Evolutionary conservation across 2,329 filamentous ascomycete species (phyloP), one percentile per base, ranked within the genome.

Genomic region (Diaporthe aspalathi): DNA sequence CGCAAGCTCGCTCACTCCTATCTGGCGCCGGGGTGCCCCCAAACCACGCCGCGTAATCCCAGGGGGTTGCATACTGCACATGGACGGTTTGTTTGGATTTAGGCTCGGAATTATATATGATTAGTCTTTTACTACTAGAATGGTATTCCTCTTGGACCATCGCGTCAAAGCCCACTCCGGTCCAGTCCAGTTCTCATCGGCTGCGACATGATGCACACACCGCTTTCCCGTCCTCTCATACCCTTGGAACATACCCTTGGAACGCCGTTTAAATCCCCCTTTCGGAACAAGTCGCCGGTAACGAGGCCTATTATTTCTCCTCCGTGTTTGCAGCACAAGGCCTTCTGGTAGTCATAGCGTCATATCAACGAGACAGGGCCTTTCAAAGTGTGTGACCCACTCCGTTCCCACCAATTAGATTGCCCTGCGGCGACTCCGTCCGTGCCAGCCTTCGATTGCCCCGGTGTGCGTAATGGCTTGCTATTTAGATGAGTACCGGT

Each of bases 401-500:
- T 20, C n/a, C n/a, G n/a, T 49, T 38, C 38, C 60, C 29, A 50
- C 27, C 60, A 38, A 24, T 50, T 27, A 35, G 22, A 22, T 24
- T 38, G 60, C 45, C n/a, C 16, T 27, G 20, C 22, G 45, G 17
- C n/a, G 60, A 38, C 43, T 38, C 45, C 29, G 16, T 38, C 60
- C 45, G 12, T 38, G 6, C 29, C 27, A 29, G 29, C 29, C 14
- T 32, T n/a, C 45, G 22, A 22, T 56, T 38, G 29, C n/a, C n/a
- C n/a, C 14, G 8, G n/a, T 35, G 38, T 16, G 29, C 60, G 12
- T 65, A 6, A n/a, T 20, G 40, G 45, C 29, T 67, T 79, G 86
- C 76, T 87, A 87, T 75, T 85, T 85, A 68, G 85, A 87, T 16
- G 67, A 68, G 43, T 68, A 60, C 43, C 67, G 67, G 77, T 83